These are phyloP conservation scores for Fusarium scirpi DNA, from an alignment of 2,329 filamentous ascomycete species.

Conservation along the genomic window DNA sequence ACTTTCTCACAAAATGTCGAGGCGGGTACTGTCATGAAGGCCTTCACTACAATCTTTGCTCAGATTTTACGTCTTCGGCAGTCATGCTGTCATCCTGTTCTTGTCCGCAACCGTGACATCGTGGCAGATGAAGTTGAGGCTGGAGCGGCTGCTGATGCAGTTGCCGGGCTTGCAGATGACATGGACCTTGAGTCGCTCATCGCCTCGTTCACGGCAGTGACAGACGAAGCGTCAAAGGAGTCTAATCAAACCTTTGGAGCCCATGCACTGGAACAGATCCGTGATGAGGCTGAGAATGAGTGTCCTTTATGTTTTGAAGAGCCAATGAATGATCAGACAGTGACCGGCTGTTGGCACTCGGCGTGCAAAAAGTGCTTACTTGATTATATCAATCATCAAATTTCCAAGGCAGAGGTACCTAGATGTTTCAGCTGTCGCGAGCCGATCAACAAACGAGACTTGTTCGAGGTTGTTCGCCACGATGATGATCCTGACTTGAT, in stretches of 20 bases:
- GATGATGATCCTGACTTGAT: constrained; percentile 67
- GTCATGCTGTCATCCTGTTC: constrained; percentile 90
- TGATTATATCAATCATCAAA: constrained; percentile 89
- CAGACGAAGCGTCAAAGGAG: constrained; percentile 73
- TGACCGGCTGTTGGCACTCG: constrained; percentile 97
- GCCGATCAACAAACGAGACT: constrained; percentile 81
- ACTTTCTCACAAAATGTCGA: constrained; percentile 89
- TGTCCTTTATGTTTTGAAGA: constrained; percentile 96
- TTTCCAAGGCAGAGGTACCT: constrained; percentile 78
- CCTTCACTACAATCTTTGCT: constrained; percentile 96
- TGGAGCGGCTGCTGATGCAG: constrained; percentile 77
- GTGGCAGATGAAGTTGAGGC: constrained; percentile 91
- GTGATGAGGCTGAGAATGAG: constrained; percentile 87
- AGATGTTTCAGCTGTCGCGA: constrained; percentile 93
- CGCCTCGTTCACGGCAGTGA: constrained; percentile 80
- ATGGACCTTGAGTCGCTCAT: constrained; percentile 94
- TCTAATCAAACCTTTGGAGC: constrained; percentile 75
- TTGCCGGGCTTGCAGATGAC: constrained; percentile 87
- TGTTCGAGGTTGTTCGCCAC: constrained; percentile 92
- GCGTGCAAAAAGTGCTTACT: constrained; percentile 95
- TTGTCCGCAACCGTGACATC: constrained; percentile 86
- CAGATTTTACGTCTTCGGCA: constrained; percentile 94
- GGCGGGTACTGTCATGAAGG: constrained; percentile 92
- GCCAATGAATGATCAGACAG: constrained; percentile 92
- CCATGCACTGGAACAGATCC: constrained; percentile 89